A percentile compares a stretch with the other conserved stretches of the same genome.
Conservation (phyloP, 1,284 basidiomycete genomes). For the Phenoliferia sp. region DNA sequence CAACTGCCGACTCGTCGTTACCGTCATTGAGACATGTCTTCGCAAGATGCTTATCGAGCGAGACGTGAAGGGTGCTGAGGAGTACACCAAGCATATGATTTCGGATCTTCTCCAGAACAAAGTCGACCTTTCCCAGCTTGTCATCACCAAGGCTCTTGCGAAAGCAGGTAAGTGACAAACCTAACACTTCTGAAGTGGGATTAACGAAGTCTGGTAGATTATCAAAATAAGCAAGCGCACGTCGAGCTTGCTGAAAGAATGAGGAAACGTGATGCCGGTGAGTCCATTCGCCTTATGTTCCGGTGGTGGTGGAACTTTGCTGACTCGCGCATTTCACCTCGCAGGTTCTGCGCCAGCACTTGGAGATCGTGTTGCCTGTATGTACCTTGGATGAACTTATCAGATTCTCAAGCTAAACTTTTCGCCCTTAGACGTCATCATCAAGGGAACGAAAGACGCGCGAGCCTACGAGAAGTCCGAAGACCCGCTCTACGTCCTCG, state of each 20-base stretch:
- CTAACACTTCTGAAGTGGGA: too few relatives aligned
- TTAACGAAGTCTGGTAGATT: slow-evolving; percentile 54
- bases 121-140: slow-evolving; percentile 93
- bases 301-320: neutral
- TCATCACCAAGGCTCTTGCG: slow-evolving; percentile 91
- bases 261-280: slow-evolving; percentile 86
- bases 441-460: slow-evolving; percentile 93
- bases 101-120: slow-evolving; percentile 90
- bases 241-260: slow-evolving; percentile 90
- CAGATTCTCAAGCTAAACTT: too few relatives aligned
- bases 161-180: slow-evolving; percentile 65
- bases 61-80: slow-evolving; percentile 85
- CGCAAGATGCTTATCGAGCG: slow-evolving; percentile 94
- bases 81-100: slow-evolving; percentile 89
- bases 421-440: slow-evolving; percentile 63
- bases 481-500: slow-evolving; percentile 89
- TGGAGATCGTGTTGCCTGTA: slow-evolving; percentile 85
- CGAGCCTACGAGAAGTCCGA: slow-evolving; percentile 98
- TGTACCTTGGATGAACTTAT: neutral
- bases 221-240: slow-evolving; percentile 86
- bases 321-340: neutral
- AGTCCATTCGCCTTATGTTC: neutral
- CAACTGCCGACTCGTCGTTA: slow-evolving; percentile 90
- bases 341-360: slow-evolving; percentile 73
- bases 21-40: slow-evolving; percentile 91